phyloP scores from a whole-genome alignment of 352 stramenopile genomes.

The Pythium utonaiense region DNA sequence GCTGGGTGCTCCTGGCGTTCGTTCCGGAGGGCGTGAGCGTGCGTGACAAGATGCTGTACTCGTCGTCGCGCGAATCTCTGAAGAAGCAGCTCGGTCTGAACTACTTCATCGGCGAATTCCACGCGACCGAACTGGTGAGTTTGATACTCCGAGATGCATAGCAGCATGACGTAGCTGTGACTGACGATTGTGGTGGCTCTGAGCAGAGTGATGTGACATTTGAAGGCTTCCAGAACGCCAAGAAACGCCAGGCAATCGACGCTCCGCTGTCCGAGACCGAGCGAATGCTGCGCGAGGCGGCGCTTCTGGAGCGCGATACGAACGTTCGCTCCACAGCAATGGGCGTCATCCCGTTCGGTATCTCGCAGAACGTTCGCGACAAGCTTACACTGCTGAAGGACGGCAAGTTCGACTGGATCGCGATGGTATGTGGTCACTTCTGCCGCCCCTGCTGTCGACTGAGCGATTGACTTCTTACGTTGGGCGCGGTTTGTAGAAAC shows the following conservation, averaged over 20 bases:
- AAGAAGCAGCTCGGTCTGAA: slow-evolving; percentile 89
- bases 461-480: no score
- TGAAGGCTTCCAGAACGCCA: slow-evolving; percentile 66
- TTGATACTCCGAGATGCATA: neutral
- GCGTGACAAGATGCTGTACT: slow-evolving; percentile 91
- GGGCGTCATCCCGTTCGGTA: slow-evolving; percentile 83
- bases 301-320: slow-evolving; percentile 75
- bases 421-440: slow-evolving; percentile 49
- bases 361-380: slow-evolving; percentile 78
- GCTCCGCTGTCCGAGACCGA: slow-evolving; percentile 85
- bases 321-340: slow-evolving; percentile 88
- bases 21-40: slow-evolving; percentile 74
- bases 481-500: slow-evolving; percentile 59
- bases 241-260: slow-evolving; percentile 65
- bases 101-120: slow-evolving; percentile 89
- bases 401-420: slow-evolving; percentile 86
- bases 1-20: slow-evolving; percentile 80
- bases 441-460: neutral
- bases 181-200: slow-evolving; percentile 3
- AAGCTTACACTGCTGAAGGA: slow-evolving; percentile 76
- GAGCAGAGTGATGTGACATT: slow-evolving; percentile 71
- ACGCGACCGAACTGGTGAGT: slow-evolving; percentile 71
- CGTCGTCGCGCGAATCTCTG: slow-evolving; percentile 86
- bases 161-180: no score
- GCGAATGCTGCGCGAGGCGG: slow-evolving; percentile 74